A percentile compares a stretch with the other conserved stretches of the same genome.
Conservation (phyloP, 129 eudicot genomes). For the Cynara cardunculus region DNA sequence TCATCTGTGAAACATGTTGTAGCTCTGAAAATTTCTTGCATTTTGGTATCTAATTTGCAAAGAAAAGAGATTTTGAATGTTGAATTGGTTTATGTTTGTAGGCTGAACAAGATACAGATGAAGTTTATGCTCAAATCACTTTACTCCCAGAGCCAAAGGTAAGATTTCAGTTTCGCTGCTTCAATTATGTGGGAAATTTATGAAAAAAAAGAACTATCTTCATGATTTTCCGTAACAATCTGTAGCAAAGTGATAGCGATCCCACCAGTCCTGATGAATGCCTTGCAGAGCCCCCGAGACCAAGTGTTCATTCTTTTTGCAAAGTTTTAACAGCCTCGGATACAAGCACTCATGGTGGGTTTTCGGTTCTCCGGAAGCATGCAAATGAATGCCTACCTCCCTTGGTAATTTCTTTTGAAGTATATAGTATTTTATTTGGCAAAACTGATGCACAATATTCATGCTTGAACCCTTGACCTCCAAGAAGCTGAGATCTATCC, state of each 20-base stretch:
- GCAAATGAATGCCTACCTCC: conserved; percentile 96
- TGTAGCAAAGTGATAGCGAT: conserved; percentile 69
- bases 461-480: no score
- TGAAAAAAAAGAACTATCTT: background rate
- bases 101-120: conserved; percentile 96
- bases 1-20: background rate
- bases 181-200: conserved; percentile 4
- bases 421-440: background rate
- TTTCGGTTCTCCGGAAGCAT: conserved; percentile 87
- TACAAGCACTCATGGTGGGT: conserved; percentile 97
- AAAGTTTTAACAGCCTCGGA: conserved; percentile 95
- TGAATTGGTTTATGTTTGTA: conserved; percentile 16
- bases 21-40: background rate
- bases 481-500: no score
- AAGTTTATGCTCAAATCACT: conserved; percentile 90
- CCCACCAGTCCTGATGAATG: conserved; percentile 51
- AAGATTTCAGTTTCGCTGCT: conserved; percentile 24
- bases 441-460: no score
- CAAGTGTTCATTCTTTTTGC: conserved; percentile 73
- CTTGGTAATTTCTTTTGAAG: conserved; percentile 42
- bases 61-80: background rate
- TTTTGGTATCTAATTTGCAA: background rate
- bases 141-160: conserved; percentile 73
- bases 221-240: background rate
- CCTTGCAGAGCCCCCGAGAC: conserved; percentile 54